These are phyloP conservation scores for Boletus subparvulus DNA, from an alignment of 768 basidiomycete genomes.

Conservation along the genomic window DNA sequence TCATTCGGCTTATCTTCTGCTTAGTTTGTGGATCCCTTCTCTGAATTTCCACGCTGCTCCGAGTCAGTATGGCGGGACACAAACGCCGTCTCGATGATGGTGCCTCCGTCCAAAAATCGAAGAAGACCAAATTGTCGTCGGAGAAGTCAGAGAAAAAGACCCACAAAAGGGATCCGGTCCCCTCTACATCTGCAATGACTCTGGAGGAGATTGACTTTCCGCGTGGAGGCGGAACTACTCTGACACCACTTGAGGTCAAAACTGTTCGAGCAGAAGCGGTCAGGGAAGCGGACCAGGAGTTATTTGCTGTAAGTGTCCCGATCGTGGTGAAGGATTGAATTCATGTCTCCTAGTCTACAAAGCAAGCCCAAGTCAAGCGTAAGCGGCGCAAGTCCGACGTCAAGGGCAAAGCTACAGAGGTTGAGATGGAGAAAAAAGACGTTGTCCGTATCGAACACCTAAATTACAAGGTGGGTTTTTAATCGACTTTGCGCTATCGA, in stretches of 20 bases:
- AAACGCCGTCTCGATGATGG: constrained; percentile 65
- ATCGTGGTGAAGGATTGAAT: neutral
- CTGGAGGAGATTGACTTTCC: constrained; percentile 89
- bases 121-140: constrained; percentile 55
- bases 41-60: neutral
- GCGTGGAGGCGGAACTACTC: constrained; percentile 85
- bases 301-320: constrained; percentile 56
- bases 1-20: neutral
- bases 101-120: constrained; percentile 47
- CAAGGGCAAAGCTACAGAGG: constrained; percentile 30
- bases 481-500: neutral
- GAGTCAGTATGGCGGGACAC: constrained; percentile 42
- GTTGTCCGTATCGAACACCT: constrained; percentile 81
- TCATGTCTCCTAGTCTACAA: constrained; percentile 40
- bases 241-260: constrained; percentile 90
- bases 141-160: constrained; percentile 27
- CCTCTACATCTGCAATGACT: constrained; percentile 39
- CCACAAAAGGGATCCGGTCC: constrained; percentile 27
- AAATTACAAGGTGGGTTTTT: constrained; percentile 77
- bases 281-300: constrained; percentile 79
- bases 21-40: neutral
- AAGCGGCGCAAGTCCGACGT: constrained; percentile 52
- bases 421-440: constrained; percentile 39
- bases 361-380: constrained; percentile 37
- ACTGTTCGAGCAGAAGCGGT: constrained; percentile 78